Percentiles rank a stretch among this genome's conserved stretches.
These are phyloP conservation scores for Hortiboletus flavorubellus DNA, from an alignment of 768 basidiomycete species.

Conservation along the genomic window DNA sequence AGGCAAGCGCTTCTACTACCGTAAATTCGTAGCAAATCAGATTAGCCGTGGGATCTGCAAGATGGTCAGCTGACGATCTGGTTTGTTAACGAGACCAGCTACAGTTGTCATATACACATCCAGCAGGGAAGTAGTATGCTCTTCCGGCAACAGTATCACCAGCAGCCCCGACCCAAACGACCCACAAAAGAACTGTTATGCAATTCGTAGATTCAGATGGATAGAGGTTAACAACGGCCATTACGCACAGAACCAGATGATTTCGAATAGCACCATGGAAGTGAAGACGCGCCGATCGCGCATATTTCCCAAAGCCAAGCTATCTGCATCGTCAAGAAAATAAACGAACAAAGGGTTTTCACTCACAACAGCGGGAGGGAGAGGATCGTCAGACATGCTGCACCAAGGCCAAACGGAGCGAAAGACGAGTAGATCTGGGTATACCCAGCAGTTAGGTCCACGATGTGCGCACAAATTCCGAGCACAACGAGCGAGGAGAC, in stretches of 20 bases:
- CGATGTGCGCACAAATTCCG: slow-evolving; percentile 21
- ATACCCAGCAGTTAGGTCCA: slow-evolving; percentile 9
- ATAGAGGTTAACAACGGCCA: not conserved
- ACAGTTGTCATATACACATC: slow-evolving; percentile 15
- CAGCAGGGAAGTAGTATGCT: slow-evolving; percentile 13
- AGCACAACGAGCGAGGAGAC: slow-evolving; percentile 19
- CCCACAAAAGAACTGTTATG: slow-evolving; percentile 20
- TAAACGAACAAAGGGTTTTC: not conserved
- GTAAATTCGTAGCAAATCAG: slow-evolving; percentile 19
- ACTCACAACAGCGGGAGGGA: slow-evolving; percentile 27
- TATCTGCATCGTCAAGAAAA: slow-evolving; percentile 2
- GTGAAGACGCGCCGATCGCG: slow-evolving; percentile 11
- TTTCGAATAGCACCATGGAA: slow-evolving; percentile 24
- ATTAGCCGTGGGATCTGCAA: slow-evolving; percentile 9
- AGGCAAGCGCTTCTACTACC: slow-evolving; percentile 19
- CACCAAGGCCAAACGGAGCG: slow-evolving; percentile 16
- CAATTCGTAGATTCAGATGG: not conserved
- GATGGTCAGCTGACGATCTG: not conserved
- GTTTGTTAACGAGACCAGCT: not conserved
- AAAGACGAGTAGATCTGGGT: slow-evolving; percentile 1
- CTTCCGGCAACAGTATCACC: slow-evolving; percentile 9
- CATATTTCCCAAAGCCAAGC: slow-evolving; percentile 14
- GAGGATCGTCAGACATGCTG: slow-evolving; percentile 14
- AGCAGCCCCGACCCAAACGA: slow-evolving; percentile 19
- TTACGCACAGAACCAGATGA: slow-evolving; percentile 26